A percentile compares a stretch with the other conserved stretches of the same genome.
Evolutionary conservation across 2,329 filamentous ascomycete species (phyloP).

Genomic region (Eutypa lata): DNA sequence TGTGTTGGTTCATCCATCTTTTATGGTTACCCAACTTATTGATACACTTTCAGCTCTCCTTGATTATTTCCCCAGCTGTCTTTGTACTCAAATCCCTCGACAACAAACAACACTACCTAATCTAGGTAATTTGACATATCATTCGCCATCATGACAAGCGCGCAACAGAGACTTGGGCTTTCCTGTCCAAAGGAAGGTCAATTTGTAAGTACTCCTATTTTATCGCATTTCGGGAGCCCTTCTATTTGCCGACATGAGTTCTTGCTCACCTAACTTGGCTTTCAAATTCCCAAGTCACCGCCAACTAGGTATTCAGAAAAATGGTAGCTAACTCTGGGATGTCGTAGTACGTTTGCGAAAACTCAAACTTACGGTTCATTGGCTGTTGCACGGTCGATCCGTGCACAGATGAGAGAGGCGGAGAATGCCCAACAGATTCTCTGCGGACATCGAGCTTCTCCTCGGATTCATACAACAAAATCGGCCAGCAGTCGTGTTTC

Average conservation of each 20-base stretch:
- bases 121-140: not conserved
- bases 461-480: slow-evolving; percentile 24
- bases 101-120: not conserved
- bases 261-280: no score
- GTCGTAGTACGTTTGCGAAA: slow-evolving; percentile 26
- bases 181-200: not conserved
- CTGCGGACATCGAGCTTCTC: slow-evolving; percentile 31
- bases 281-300: no score
- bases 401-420: slow-evolving; percentile 29
- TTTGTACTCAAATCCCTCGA: no score
- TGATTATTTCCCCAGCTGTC: not conserved
- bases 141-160: not conserved
- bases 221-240: no score
- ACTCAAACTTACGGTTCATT: slow-evolving; percentile 30
- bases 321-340: no score
- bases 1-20: not conserved
- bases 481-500: slow-evolving; percentile 30
- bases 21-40: no score
- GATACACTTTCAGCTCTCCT: not conserved
- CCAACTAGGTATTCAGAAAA: no score
- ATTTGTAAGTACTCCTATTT: not conserved
- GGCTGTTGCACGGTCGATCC: slow-evolving; percentile 37
- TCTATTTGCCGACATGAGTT: no score
- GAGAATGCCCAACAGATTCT: slow-evolving; percentile 28
- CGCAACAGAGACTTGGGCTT: not conserved